Percentiles rank a stretch among this genome's conserved stretches.
Evolutionary conservation across 2,329 filamentous ascomycete genomes (phyloP).

Genomic region (Epichloe sylvatica): DNA sequence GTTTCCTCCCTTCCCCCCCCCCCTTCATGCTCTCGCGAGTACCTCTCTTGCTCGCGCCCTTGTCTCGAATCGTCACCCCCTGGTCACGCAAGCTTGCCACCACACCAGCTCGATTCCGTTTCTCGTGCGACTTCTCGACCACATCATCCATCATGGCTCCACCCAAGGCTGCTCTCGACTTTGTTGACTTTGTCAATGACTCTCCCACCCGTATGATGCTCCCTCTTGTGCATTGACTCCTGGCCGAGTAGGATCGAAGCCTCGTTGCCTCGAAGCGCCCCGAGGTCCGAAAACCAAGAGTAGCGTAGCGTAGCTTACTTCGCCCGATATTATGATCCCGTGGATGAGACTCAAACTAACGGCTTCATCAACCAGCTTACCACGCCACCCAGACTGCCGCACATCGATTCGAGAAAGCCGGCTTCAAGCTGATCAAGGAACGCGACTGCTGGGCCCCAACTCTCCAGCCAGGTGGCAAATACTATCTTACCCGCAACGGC

Average conservation of each 20-base stretch:
- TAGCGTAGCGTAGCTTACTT: too few relatives aligned
- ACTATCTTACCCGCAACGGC: constrained; percentile 87
- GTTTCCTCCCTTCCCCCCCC: too few relatives aligned
- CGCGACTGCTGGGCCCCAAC: constrained; percentile 74
- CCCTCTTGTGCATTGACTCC: not conserved
- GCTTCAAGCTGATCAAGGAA: constrained; percentile 81
- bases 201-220: constrained; percentile 69
- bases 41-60: not conserved
- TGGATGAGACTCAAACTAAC: not conserved
- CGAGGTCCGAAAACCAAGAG: too few relatives aligned
- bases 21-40: constrained; percentile 1
- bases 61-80: not conserved
- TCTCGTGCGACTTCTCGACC: constrained; percentile 12
- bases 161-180: constrained; percentile 56
- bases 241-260: not conserved
- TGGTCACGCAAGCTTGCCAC: not conserved
- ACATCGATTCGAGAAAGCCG: constrained; percentile 62
- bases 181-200: constrained; percentile 84
- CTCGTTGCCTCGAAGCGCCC: not conserved
- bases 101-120: not conserved
- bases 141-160: constrained; percentile 34
- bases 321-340: too few relatives aligned
- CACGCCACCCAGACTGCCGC: constrained; percentile 78
- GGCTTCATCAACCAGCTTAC: constrained; percentile 49
- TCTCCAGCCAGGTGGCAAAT: constrained; percentile 78